These are phyloP conservation scores for Fusarium sp. DNA, from an alignment of 2,329 filamentous ascomycete genomes.

Conservation along the genomic window DNA sequence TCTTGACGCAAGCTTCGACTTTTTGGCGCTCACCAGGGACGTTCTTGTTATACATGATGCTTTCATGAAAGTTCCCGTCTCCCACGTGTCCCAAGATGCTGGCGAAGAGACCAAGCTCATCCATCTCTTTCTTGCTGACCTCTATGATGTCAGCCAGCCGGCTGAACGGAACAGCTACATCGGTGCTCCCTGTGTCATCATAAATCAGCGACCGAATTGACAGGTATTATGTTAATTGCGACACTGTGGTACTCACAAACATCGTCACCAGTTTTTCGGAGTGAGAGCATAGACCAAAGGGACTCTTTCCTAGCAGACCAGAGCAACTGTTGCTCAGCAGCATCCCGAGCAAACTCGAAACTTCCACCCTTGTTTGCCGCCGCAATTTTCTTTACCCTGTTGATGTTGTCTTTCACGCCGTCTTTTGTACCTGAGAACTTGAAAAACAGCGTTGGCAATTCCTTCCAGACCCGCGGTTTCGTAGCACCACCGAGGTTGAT, in stretches of 20 bases:
- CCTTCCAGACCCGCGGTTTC: slow-evolving; percentile 74
- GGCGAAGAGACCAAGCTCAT: slow-evolving; percentile 84
- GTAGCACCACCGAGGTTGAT: slow-evolving; percentile 79
- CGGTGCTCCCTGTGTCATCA: slow-evolving; percentile 69
- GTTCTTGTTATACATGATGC: slow-evolving; percentile 83
- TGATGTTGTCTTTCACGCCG: slow-evolving; percentile 80
- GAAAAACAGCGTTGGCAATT: slow-evolving; percentile 82
- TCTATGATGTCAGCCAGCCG: slow-evolving; percentile 78
- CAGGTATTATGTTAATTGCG: not conserved
- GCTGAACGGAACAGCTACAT: slow-evolving; percentile 83
- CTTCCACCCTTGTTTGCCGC: slow-evolving; percentile 67
- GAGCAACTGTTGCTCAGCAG: slow-evolving; percentile 75
- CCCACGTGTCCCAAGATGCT: slow-evolving; percentile 90
- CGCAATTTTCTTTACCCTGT: slow-evolving; percentile 72
- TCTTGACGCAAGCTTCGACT: slow-evolving; percentile 82
- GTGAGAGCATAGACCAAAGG: slow-evolving; percentile 81
- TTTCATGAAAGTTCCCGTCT: slow-evolving; percentile 94
- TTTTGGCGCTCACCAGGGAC: slow-evolving; percentile 75
- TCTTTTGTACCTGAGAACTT: slow-evolving; percentile 83
- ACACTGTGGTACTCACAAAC: slow-evolving; percentile 55
- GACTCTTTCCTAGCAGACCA: slow-evolving; percentile 86
- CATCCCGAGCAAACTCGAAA: slow-evolving; percentile 80
- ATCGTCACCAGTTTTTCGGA: slow-evolving; percentile 73
- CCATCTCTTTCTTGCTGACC: slow-evolving; percentile 87
- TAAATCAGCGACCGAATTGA: not conserved